Conservation (phyloP, 2,329 filamentous ascomycete genomes). For the Pyrenochaeta sp. region DNA sequence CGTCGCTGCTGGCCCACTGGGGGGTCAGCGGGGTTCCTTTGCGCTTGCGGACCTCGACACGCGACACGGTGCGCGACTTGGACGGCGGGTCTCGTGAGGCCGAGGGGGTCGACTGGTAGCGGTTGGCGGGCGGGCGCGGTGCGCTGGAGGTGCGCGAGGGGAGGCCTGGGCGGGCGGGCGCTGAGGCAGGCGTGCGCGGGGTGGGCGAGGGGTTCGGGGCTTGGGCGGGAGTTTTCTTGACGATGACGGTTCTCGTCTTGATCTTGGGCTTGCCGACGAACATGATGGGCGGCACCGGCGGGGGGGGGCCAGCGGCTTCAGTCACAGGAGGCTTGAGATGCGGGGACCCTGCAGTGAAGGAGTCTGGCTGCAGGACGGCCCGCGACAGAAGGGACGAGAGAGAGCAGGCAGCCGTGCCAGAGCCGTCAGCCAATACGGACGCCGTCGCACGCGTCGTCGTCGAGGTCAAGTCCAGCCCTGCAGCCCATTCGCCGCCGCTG, state of each 20-base stretch:
- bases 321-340: too few relatives aligned
- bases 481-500: slow-evolving; percentile 30
- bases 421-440: slow-evolving; percentile 22
- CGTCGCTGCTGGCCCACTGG: slow-evolving; percentile 43
- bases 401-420: slow-evolving; percentile 9
- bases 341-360: slow-evolving; percentile 17
- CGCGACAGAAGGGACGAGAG: slow-evolving; percentile 13
- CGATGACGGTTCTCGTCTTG: slow-evolving; percentile 39
- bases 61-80: slow-evolving; percentile 37
- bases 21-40: slow-evolving; percentile 44
- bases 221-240: slow-evolving; percentile 33
- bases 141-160: slow-evolving; percentile 19
- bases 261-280: slow-evolving; percentile 45
- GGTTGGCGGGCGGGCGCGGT: slow-evolving; percentile 31
- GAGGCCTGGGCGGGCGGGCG: slow-evolving; percentile 13
- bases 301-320: slow-evolving; percentile 6
- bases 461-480: slow-evolving; percentile 23
- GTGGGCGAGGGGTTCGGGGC: slow-evolving; percentile 16
- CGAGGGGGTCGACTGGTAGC: slow-evolving; percentile 33
- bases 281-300: slow-evolving; percentile 28
- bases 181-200: slow-evolving; percentile 11
- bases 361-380: slow-evolving; percentile 13
- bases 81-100: slow-evolving; percentile 25
- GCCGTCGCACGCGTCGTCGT: slow-evolving; percentile 18
- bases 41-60: slow-evolving; percentile 38